Evolutionary conservation across 2,329 filamentous ascomycete species (phyloP), one percentile per base, ranked within the genome.

Genomic region (Alternaria hordeiaustralica): DNA sequence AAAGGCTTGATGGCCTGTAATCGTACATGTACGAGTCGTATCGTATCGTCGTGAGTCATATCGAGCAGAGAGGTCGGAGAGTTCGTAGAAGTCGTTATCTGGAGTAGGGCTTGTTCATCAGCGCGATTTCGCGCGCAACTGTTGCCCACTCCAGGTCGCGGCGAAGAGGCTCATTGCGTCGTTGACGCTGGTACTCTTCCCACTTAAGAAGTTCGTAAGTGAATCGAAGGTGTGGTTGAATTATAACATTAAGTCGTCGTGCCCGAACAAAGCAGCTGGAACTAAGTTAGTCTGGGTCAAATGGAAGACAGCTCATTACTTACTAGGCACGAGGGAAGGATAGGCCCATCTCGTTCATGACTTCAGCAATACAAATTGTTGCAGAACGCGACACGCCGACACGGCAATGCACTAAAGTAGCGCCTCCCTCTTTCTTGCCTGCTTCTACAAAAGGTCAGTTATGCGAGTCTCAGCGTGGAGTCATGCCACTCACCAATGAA

Each of bases 291-390:
- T 10, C 4, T 8, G 28, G 1, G 18, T n/a, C 44, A 28, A 23
- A n/a, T 7, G 12, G 20, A 45, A 18, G 8, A 23, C 10, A 2
- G 36, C 6, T 13, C 7, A 56, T 21, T 11, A 84, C 86, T 78
- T 81, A 88, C 86, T 99, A 99, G 63, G 96, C 96, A 59, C 92
- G 88, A 12, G 96, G 94, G 72, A 98, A 95, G 0, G 93, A 96
- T 68, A 97, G 82, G 21, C 88, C 86, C 71, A 93, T 81, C 25
- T 90, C 86, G 36, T 90, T 89, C 96, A 99, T 99, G 36, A 98
- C 93, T 80, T 98, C 94, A n/a, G 96, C 96, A 74, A 99, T 99
- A 78, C 96, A 98, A 65, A 99, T 97, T 2, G 95, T 99, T 12
- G 96, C 96, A 66, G 93, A 97, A 55, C 96, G 89, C 55, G 94